phyloP scores from a whole-genome alignment of 148 eudicot genomes.

The Bassia scoparia region DNA sequence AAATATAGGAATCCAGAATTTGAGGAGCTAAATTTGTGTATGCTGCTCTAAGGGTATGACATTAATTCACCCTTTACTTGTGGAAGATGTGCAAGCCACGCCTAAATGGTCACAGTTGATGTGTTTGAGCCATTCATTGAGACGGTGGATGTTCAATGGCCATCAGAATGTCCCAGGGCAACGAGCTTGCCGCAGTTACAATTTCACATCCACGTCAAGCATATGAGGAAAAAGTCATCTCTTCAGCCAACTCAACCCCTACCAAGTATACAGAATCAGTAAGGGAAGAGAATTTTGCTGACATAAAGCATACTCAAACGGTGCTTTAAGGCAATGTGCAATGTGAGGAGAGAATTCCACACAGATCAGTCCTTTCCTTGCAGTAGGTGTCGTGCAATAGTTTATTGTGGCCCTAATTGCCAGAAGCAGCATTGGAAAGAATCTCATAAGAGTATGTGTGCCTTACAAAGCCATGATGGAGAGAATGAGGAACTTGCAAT shows the following conservation, averaged over 20 bases:
- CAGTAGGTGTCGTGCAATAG: constrained; percentile 36
- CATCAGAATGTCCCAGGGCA: constrained; percentile 41
- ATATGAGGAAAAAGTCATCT: constrained; percentile 41
- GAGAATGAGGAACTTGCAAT: constrained; percentile 46
- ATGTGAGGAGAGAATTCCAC: constrained; percentile 43
- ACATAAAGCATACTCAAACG: constrained; percentile 21
- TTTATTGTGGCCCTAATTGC: constrained; percentile 43
- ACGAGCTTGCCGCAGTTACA: constrained; percentile 59
- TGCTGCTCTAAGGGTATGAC: constrained; percentile 49
- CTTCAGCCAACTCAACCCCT: constrained; percentile 50
- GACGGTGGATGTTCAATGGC: constrained; percentile 70
- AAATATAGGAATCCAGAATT: constrained; percentile 48
- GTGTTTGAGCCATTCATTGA: constrained; percentile 56
- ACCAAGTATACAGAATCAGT: constrained; percentile 33
- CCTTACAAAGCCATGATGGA: constrained; percentile 60
- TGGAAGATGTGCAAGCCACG: constrained; percentile 30
- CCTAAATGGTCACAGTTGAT: constrained; percentile 37
- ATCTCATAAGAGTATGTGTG: constrained; percentile 41
- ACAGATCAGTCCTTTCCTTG: constrained; percentile 42
- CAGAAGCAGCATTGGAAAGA: constrained; percentile 54
- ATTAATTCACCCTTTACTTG: constrained; percentile 56
- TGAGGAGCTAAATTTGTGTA: constrained; percentile 61
- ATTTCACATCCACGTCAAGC: constrained; percentile 57
- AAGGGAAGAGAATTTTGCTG: constrained; percentile 40
- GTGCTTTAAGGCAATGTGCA: constrained; percentile 38